phyloP scores from a whole-genome alignment of 192 early-diverging fungal species.

The Mortierella antarctica region DNA sequence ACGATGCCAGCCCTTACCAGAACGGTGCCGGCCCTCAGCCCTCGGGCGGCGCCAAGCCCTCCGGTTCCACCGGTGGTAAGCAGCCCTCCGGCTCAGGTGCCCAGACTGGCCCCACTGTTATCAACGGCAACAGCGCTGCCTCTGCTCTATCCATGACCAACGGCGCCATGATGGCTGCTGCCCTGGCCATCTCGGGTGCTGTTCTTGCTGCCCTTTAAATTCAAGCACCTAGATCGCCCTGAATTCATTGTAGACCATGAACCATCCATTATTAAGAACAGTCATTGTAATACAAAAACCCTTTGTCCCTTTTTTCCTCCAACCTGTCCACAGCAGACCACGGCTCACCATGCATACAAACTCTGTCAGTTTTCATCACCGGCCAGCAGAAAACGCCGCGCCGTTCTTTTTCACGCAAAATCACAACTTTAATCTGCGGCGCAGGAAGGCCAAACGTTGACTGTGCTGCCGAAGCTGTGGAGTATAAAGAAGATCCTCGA shows the following conservation, averaged over 20 bases:
- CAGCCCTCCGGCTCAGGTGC: background rate
- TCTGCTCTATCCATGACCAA: background rate
- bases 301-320: no score
- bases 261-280: background rate
- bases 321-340: no score
- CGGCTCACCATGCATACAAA: no score
- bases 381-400: background rate
- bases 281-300: no score
- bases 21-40: background rate
- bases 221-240: background rate
- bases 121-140: background rate
- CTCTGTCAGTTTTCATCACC: background rate
- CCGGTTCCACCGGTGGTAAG: background rate
- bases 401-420: no score
- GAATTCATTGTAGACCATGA: background rate
- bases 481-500: no score
- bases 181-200: conserved; percentile 8
- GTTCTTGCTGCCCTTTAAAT: conserved; percentile 8
- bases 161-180: background rate
- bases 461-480: no score
- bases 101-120: background rate
- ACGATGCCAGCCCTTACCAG: conserved; percentile 32
- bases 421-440: no score
- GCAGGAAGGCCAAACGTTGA: no score
- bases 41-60: background rate